A percentile compares a stretch with the other conserved stretches of the same genome.
Conservation (phyloP, 192 early-diverging fungal species). For the Rhizophagus clarus region DNA sequence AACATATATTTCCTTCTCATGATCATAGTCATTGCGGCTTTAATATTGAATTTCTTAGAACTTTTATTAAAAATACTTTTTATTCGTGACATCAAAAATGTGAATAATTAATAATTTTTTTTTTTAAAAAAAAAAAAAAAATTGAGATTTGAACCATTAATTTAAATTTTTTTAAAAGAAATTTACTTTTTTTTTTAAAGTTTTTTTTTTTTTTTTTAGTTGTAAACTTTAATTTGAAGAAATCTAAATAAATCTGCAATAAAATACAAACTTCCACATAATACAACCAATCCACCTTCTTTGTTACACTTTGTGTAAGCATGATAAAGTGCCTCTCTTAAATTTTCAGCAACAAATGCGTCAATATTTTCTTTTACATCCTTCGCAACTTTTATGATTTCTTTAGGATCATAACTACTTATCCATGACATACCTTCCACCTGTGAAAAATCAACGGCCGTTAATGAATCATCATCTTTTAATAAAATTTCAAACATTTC, state of each 20-base stretch:
- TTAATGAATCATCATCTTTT: constrained; percentile 60
- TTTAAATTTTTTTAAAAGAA: no score
- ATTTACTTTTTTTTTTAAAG: no score
- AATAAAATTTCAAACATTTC: constrained; percentile 64
- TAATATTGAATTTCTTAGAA: not conserved
- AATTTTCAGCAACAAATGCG: constrained; percentile 33
- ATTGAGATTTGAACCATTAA: no score
- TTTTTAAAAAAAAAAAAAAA: no score
- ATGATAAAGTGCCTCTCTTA: constrained; percentile 46
- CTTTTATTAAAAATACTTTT: not conserved
- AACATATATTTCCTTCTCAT: not conserved
- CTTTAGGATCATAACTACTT: constrained; percentile 48
- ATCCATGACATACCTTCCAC: constrained; percentile 93
- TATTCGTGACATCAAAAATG: no score
- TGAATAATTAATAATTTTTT: no score
- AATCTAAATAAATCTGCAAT: constrained; percentile 76
- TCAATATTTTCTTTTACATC: constrained; percentile 16
- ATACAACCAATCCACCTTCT: constrained; percentile 57
- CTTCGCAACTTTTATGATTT: constrained; percentile 43
- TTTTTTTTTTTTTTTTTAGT: no score
- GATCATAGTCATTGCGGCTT: not conserved
- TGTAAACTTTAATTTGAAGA: not conserved
- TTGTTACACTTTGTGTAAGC: constrained; percentile 33
- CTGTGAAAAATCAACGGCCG: constrained; percentile 69
- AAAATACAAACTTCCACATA: constrained; percentile 87